Evolutionary conservation across 2,329 filamentous ascomycete species (phyloP).

Genomic region (Alternaria dauci): DNA sequence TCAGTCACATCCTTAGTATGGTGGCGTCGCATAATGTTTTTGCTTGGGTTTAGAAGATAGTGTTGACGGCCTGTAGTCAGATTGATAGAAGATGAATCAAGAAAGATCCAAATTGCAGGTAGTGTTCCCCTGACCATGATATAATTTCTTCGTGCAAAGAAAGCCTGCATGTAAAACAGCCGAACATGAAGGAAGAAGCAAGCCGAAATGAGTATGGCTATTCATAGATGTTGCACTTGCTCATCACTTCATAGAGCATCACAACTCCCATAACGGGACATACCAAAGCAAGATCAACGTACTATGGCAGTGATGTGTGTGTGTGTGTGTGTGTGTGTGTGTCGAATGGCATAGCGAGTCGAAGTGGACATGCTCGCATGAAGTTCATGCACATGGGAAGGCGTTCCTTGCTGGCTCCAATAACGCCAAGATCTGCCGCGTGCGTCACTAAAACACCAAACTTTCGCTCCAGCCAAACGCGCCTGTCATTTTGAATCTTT

Average conservation of each 20-base stretch:
- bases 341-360: neutral
- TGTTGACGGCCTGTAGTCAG: slow-evolving; percentile 24
- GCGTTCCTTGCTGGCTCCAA: slow-evolving; percentile 4
- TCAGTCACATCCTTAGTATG: slow-evolving; percentile 19
- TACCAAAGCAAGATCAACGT: neutral
- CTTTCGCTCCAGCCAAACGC: slow-evolving; percentile 44
- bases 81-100: slow-evolving; percentile 36
- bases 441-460: slow-evolving; percentile 37
- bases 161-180: neutral
- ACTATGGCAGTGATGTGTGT: neutral
- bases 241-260: neutral
- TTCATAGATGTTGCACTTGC: neutral
- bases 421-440: slow-evolving; percentile 39
- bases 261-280: neutral
- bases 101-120: slow-evolving; percentile 34
- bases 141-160: slow-evolving; percentile 1
- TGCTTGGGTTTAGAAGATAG: slow-evolving; percentile 16
- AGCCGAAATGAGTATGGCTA: neutral
- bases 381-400: slow-evolving; percentile 15
- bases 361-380: slow-evolving; percentile 14
- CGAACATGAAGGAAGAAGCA: neutral
- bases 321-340: neutral
- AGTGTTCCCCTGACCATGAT: neutral
- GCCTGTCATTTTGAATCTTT: slow-evolving; percentile 20
- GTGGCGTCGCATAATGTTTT: slow-evolving; percentile 24